Percentiles rank a stretch among this genome's conserved stretches.
phyloP scores from a whole-genome alignment of 441 rosid species.

The Adansonia grandidieri region DNA sequence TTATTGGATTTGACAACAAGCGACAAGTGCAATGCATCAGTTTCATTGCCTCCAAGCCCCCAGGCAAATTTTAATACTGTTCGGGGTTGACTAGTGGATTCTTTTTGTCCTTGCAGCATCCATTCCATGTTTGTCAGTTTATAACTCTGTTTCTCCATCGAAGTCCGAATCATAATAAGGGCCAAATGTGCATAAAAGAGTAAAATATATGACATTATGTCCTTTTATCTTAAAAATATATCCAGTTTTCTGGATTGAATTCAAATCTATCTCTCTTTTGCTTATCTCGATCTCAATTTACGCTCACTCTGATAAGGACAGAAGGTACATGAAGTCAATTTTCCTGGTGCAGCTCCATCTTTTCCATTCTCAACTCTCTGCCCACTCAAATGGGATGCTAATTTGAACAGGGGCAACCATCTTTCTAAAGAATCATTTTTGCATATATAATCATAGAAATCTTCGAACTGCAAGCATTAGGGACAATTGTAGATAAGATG shows the following conservation, averaged over 20 bases:
- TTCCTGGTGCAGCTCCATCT: no score
- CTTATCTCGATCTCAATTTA: neutral
- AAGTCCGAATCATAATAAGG: neutral
- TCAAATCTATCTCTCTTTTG: neutral
- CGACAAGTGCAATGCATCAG: constrained; percentile 84
- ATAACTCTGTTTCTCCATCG: neutral
- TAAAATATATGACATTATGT: constrained; percentile 14
- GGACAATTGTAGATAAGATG: no score
- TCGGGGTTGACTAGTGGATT: neutral
- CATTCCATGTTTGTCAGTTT: neutral
- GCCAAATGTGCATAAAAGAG: constrained; percentile 24
- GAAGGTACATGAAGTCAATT: no score
- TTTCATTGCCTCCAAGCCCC: constrained; percentile 75
- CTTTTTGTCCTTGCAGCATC: neutral
- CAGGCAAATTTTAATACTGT: constrained; percentile 2
- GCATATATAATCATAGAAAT: no score
- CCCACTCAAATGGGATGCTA: no score
- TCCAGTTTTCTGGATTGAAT: neutral
- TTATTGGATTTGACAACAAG: constrained; percentile 66
- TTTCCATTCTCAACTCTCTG: no score
- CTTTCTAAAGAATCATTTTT: no score
- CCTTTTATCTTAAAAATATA: constrained; percentile 2
- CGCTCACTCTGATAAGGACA: no score
- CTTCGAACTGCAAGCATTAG: no score
- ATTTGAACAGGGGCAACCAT: no score